phyloP scores from a whole-genome alignment of 345 rosid genomes.

The Mallotus nudiflorus region DNA sequence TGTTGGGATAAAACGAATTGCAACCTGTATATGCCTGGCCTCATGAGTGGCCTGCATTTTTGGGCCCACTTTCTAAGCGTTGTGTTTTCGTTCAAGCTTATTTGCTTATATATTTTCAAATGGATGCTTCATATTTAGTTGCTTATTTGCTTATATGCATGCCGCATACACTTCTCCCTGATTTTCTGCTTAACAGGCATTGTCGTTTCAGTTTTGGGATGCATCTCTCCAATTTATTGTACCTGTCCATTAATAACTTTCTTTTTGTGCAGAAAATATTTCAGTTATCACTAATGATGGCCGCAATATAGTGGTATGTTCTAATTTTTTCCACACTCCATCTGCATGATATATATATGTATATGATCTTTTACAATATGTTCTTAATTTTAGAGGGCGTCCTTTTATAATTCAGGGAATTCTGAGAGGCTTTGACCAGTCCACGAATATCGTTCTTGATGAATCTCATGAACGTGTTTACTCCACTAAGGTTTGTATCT shows the following conservation, averaged over 20 bases:
- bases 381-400: not conserved
- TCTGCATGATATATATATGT: not conserved
- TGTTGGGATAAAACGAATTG: too few species aligned
- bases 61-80: not conserved
- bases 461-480: constrained; percentile 89
- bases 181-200: not conserved
- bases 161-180: not conserved
- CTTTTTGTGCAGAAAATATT: constrained; percentile 51
- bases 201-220: not conserved
- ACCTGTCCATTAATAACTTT: not conserved
- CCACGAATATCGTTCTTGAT: constrained; percentile 83
- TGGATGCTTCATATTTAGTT: too few species aligned
- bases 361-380: not conserved
- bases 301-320: constrained; percentile 80
- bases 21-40: too few species aligned
- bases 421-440: constrained; percentile 86
- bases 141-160: too few species aligned
- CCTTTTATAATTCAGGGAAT: constrained; percentile 52
- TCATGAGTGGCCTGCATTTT: too few species aligned
- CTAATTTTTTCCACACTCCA: not conserved
- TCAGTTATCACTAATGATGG: constrained; percentile 89
- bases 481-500: constrained; percentile 66
- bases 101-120: not conserved
- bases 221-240: not conserved
- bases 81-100: not conserved